These are phyloP conservation scores for Picea sitchensis DNA, from an alignment of 75 land plant genomes.

Conservation along the genomic window DNA sequence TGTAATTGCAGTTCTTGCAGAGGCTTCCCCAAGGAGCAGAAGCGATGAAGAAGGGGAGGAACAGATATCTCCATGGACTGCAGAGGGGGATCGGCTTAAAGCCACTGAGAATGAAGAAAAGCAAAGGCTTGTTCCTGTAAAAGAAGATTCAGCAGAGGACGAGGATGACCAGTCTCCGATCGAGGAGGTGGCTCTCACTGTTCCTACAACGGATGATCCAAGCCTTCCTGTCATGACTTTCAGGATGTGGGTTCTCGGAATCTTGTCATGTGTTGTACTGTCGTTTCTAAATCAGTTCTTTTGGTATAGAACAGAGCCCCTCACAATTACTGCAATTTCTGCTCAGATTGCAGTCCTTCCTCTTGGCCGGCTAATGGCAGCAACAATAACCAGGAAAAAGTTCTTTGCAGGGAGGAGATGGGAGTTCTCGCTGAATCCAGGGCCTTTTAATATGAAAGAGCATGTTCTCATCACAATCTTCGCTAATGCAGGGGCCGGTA, in stretches of 20 bases:
- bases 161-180: slow-evolving; percentile 22
- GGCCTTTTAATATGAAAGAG: slow-evolving; percentile 49
- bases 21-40: not conserved
- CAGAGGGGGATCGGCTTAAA: not conserved
- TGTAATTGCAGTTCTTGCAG: not conserved
- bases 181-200: slow-evolving; percentile 61
- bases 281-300: slow-evolving; percentile 73
- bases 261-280: slow-evolving; percentile 47
- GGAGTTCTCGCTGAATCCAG: slow-evolving; percentile 37
- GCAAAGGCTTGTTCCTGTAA: not conserved
- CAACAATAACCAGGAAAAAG: slow-evolving; percentile 24
- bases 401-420: not conserved
- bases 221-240: slow-evolving; percentile 64
- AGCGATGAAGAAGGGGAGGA: not conserved
- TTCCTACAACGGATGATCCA: slow-evolving; percentile 64
- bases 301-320: slow-evolving; percentile 61
- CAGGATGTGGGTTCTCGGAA: slow-evolving; percentile 62
- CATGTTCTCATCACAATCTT: slow-evolving; percentile 46
- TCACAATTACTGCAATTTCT: slow-evolving; percentile 51
- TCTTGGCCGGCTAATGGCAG: slow-evolving; percentile 59
- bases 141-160: not conserved
- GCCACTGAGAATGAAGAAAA: not conserved
- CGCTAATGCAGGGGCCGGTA: slow-evolving; percentile 37
- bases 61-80: not conserved
- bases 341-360: slow-evolving; percentile 60